Base-by-base conservation (phyloP, 2,329 filamentous ascomycete species). In the Pseudopyricularia javanii region DNA sequence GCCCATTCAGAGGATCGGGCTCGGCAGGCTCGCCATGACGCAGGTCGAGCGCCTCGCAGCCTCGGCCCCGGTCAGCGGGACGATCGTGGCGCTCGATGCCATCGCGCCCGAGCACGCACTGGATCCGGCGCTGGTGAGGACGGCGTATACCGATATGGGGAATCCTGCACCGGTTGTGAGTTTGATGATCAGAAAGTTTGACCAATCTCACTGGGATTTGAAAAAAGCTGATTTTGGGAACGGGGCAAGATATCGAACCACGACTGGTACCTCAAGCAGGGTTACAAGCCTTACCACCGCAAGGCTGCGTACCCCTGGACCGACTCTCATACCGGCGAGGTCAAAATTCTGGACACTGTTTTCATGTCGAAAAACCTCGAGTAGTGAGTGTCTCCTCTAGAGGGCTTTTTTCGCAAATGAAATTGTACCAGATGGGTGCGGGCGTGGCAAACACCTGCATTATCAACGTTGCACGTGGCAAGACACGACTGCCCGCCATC, bases 81-180 rank as follows among this genome's bases (percentile, higher is more conserved):
- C 60, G 11, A 59, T 60, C 40, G 54, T 68, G 48, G 65, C 63
- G 12, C 61, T 73, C 33, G 69, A 72, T 56, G 70, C 68, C 6
- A 49, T 63, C 15, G 40, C 59, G 1, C 61, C 59, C 47, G 59
- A 63, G 33, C 61, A 60, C 30, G 64, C 67, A 53, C 54, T 57
- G n/a, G 56, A 56, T n/a, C 59, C 62, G 26, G 54, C 58, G 35
- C 56, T 54, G 48, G 30, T 59, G n/a, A 51, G 58, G 15, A 52
- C 56, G 14, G 52, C 64, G 30, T 66, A 65, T 50, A 59, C 62
- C 14, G 57, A 62, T 11, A 55, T 56, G 17, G 61, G 64, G 14
- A 47, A 60, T 32, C 57, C 59, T 35, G 54, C 55, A 12, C 64
- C 66, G 15, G 54, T 53, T 34, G 62, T 64, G 55, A 60, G 62